A percentile compares a stretch with the other conserved stretches of the same genome.
Conservation (phyloP, 1,139 yeast genomes). For the Suhomyces kunorum region DNA sequence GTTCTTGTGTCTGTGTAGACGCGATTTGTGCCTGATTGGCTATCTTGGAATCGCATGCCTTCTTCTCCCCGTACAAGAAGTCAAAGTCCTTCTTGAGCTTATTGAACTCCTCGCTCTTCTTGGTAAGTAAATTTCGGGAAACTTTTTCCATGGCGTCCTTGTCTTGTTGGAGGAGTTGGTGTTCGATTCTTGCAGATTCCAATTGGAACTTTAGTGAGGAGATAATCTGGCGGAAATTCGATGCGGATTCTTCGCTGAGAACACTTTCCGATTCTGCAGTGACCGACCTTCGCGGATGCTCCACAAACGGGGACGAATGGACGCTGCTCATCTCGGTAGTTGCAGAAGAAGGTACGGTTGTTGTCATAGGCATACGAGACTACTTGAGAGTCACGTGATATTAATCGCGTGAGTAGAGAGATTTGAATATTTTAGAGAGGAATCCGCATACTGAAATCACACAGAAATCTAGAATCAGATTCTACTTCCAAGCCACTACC, state of each 20-base stretch:
- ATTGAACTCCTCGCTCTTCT: slow-evolving; percentile 35
- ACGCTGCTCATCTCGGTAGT: slow-evolving; percentile 15
- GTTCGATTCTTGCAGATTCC: slow-evolving; percentile 33
- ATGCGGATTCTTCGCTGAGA: slow-evolving; percentile 13
- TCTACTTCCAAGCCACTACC: no score
- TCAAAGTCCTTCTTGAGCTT: slow-evolving; percentile 55
- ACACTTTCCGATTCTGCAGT: slow-evolving; percentile 4
- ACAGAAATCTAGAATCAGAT: no score
- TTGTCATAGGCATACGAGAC: not conserved
- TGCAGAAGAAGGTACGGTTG: not conserved
- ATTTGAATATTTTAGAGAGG: no score
- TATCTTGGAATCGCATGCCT: slow-evolving; percentile 54
- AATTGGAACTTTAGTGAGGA: slow-evolving; percentile 32
- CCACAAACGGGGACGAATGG: slow-evolving; percentile 48
- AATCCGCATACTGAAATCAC: no score
- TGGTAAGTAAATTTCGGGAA: slow-evolving; percentile 32
- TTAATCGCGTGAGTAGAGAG: no score
- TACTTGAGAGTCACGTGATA: not conserved
- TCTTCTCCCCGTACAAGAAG: slow-evolving; percentile 57
- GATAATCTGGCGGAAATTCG: slow-evolving; percentile 18
- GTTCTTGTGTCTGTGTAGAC: slow-evolving; percentile 39
- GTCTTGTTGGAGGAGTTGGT: slow-evolving; percentile 37
- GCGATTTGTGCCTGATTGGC: slow-evolving; percentile 49
- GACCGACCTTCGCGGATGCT: slow-evolving; percentile 30
- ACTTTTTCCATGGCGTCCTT: slow-evolving; percentile 29